These are phyloP conservation scores for Blastocystis sp. DNA, from an alignment of 352 stramenopile species.

Conservation along the genomic window DNA sequence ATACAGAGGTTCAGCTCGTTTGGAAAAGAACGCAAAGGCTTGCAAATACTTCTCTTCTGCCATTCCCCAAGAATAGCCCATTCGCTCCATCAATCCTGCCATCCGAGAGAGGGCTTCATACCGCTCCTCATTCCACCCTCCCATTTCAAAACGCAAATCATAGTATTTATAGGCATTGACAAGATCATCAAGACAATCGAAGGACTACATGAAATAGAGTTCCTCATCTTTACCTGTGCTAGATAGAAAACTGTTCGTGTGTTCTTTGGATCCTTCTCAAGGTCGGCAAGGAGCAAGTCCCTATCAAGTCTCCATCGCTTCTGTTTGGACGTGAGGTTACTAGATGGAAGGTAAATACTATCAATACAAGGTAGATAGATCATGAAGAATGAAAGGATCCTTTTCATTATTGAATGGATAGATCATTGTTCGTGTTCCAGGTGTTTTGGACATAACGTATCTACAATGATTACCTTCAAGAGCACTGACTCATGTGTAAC, in stretches of 20 bases:
- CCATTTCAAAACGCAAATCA: slow-evolving; percentile 46
- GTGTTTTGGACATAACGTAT: slow-evolving; percentile 48
- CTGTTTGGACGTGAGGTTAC: neutral
- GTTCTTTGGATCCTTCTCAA: slow-evolving; percentile 30
- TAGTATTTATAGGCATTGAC: slow-evolving; percentile 60
- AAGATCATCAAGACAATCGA: slow-evolving; percentile 50
- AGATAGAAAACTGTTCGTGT: slow-evolving; percentile 49
- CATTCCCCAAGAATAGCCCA: slow-evolving; percentile 28
- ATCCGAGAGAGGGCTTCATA: slow-evolving; percentile 44
- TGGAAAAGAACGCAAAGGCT: slow-evolving; percentile 30
- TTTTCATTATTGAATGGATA: neutral
- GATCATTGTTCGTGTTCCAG: neutral
- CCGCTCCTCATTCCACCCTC: slow-evolving; percentile 39
- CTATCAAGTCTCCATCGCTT: slow-evolving; percentile 34
- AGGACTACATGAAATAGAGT: neutral
- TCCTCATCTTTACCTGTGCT: neutral
- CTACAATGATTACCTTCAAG: neutral
- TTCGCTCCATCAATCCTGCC: slow-evolving; percentile 46
- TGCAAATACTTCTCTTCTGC: slow-evolving; percentile 20
- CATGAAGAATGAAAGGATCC: slow-evolving; percentile 59
- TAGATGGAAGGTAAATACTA: neutral
- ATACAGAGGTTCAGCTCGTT: slow-evolving; percentile 41
- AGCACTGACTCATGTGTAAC: slow-evolving; percentile 54
- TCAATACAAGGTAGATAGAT: slow-evolving; percentile 41
- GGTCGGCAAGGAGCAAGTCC: neutral